A percentile compares a stretch with the other conserved stretches of the same genome.
phyloP scores from a whole-genome alignment of 1,284 basidiomycete genomes.

The Fomitopsis pinicola region DNA sequence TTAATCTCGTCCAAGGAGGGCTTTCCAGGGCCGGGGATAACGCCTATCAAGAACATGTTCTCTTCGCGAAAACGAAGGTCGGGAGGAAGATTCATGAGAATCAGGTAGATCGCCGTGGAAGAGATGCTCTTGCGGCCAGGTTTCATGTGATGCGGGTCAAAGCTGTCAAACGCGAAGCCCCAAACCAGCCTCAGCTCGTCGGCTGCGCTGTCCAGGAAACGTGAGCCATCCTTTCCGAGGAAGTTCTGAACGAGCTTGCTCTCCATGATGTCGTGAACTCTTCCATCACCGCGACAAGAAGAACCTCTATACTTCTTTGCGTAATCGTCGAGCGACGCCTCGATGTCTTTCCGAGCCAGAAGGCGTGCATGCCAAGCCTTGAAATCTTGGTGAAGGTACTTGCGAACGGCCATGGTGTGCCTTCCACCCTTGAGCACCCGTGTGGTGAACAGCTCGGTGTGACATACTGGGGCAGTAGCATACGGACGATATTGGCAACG shows the following conservation, averaged over 20 bases:
- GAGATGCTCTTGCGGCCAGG: not conserved
- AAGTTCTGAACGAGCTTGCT: not conserved
- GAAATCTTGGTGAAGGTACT: too few relatives aligned
- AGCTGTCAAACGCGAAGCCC: not conserved
- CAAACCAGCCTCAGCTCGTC: not conserved
- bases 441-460: not conserved
- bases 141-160: too few relatives aligned
- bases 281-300: not conserved
- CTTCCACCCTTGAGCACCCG: not conserved
- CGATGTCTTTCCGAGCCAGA: not conserved
- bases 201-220: not conserved
- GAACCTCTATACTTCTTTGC: not conserved
- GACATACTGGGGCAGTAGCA: not conserved
- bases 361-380: not conserved
- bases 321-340: not conserved
- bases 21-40: conserved; percentile 34
- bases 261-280: not conserved
- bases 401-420: not conserved
- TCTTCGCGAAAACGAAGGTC: conserved; percentile 21
- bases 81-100: conserved; percentile 25
- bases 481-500: not conserved
- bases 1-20: conserved; percentile 31
- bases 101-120: conserved; percentile 17
- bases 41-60: conserved; percentile 26
- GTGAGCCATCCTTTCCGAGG: not conserved